Base-by-base conservation (phyloP, 2,329 filamentous ascomycete species). In the Diaporthe citrichinensis region DNA sequence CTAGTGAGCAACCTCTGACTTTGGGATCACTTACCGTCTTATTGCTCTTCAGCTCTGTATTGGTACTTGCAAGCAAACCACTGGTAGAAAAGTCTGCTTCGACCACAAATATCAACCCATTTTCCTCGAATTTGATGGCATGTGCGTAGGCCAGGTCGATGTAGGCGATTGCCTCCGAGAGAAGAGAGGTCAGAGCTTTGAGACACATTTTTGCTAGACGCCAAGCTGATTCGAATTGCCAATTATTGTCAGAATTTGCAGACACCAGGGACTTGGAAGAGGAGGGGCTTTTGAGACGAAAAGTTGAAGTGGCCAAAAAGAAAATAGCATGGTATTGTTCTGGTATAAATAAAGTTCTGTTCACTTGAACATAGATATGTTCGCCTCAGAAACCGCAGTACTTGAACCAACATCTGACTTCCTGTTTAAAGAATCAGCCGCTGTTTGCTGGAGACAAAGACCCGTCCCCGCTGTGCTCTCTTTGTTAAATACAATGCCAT, bases 281-380 rank as follows among this genome's bases (percentile, higher is more conserved):
- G 31, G n/a, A 55, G n/a, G n/a, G 34, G n/a, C 34, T 55, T 69
- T 28, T 28, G 49, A 55, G 34, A 20, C 55, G 2, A 51, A 55
- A 55, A 55, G 49, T 69, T n/a, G 23, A 39, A 20, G n/a, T 41
- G 14, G 34, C 3, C 49, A 69, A n/a, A 69, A 69, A 69, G 65
- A 69, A 39, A 1, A 15, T 20, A 53, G 46, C 1, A n/a, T 36
- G 15, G 49, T 25, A 41, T 55, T 55, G n/a, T 41, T 20, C 3
- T 14, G 9, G 49, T 7, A 28, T 1, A 20, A 41, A 55, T 8
- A 69, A 55, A 41, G 31, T 1, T 6, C 7, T 23, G 12, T n/a
- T 49, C 20, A 31, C 34, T 28, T 34, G 8, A 23, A 0, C 34
- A 12, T 10, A 31, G 20, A 7, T 65, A 8, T 23, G 2, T 6